Conservation (phyloP, 768 basidiomycete species). For the Plicaturopsis crispa region DNA sequence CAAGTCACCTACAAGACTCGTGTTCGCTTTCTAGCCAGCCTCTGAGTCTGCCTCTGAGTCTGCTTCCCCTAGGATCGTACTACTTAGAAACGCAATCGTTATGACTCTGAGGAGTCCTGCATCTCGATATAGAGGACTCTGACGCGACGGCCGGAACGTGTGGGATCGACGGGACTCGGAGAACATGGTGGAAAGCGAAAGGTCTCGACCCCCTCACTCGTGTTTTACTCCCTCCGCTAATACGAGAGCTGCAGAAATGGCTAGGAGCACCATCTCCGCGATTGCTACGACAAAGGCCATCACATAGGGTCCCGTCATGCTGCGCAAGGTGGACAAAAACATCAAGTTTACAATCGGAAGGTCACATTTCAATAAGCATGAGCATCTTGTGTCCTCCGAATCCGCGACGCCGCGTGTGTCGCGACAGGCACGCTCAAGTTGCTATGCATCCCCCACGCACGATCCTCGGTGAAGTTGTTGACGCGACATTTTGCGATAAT, state of each 20-base stretch:
- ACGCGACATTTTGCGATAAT: slow-evolving; percentile 52
- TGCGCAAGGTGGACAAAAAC: slow-evolving; percentile 80
- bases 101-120: no score
- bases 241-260: slow-evolving; percentile 66
- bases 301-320: slow-evolving; percentile 88
- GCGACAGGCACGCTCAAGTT: slow-evolving; percentile 74
- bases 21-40: no score
- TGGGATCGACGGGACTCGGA: slow-evolving; percentile 73
- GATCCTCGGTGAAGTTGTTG: slow-evolving; percentile 66
- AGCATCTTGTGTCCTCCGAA: slow-evolving; percentile 66
- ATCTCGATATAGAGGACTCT: no score
- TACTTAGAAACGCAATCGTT: no score
- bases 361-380: slow-evolving; percentile 68
- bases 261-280: slow-evolving; percentile 98
- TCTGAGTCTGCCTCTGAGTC: no score
- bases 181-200: slow-evolving; percentile 97
- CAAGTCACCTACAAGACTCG: no score
- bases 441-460: slow-evolving; percentile 65
- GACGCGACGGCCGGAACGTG: no score
- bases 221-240: background rate
- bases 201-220: slow-evolving; percentile 34
- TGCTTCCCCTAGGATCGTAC: no score
- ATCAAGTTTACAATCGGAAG: slow-evolving; percentile 74
- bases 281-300: slow-evolving; percentile 99
- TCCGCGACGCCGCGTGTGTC: slow-evolving; percentile 73